Base-by-base conservation (phyloP, 352 stramenopile species). In the Elongisporangium senticosum region DNA sequence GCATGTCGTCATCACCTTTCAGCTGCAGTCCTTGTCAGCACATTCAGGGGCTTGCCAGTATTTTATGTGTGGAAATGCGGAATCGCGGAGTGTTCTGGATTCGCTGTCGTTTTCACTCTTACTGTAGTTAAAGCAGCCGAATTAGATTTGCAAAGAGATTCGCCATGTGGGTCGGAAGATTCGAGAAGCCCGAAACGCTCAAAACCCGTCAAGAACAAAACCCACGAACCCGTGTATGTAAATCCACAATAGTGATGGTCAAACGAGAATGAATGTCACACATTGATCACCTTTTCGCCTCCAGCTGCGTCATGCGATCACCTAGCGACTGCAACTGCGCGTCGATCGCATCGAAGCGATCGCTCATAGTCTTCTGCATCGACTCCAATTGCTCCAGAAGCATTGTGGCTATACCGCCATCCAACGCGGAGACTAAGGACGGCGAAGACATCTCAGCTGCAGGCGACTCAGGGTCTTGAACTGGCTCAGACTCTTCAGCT, bases 331-430 rank as follows among this genome's bases (percentile, higher is more conserved):
- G 57, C 57, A 87, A 50, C 22, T 69, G 68, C n/a, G 68, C 49
- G 57, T 86, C 69, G 22, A 86, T 66, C 26, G 51, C 23, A 53
- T 88, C 75, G 26, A 88, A 86, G 57, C 78, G 78, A n/a, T 61
- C 39, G 56, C 79, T 74, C 61, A 88, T 52, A 21, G 79, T 64
- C 51, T 50, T 69, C 52, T 85, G 78, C 56, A 88, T 63, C 4
- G 67, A 54, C 14, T 71, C 58, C 20, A 86, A 65, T 33, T 68
- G 68, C 17, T 21, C 49, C 26, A 80, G 15, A 21, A 86, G 23
- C 4, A 40, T 43, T 43, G 33, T 17, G 33, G 8, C 24, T 20
- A 10, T 20, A 14, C 39, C 22, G 14, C 17, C 19, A 13, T 55
- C 22, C 20, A 26, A 26, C n/a, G 53, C 17, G 20, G 26, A 13